Conservation (phyloP, 768 basidiomycete species). For the Leccinum boreale region DNA sequence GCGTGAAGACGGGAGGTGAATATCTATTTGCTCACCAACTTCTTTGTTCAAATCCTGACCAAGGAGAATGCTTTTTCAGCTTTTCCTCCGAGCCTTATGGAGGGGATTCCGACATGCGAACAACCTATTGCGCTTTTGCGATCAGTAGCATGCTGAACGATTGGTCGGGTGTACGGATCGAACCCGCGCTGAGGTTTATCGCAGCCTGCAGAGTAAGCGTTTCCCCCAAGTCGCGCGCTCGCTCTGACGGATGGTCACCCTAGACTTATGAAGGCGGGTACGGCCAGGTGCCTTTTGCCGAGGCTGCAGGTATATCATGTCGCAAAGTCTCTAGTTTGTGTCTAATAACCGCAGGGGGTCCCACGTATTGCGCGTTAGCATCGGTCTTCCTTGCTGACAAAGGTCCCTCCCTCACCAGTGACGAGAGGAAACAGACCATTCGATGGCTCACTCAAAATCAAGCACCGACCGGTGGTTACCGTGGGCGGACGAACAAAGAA, state of each 20-base stretch:
- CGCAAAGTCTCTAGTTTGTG: background rate
- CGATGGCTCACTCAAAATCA: slow-evolving; percentile 78
- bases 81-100: slow-evolving; percentile 69
- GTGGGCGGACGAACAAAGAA: slow-evolving; percentile 83
- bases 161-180: slow-evolving; percentile 70
- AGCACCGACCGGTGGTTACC: slow-evolving; percentile 69
- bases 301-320: slow-evolving; percentile 69
- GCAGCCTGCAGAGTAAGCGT: slow-evolving; percentile 63
- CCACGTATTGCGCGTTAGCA: slow-evolving; percentile 90
- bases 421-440: slow-evolving; percentile 53
- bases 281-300: slow-evolving; percentile 74
- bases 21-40: slow-evolving; percentile 8
- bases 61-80: slow-evolving; percentile 34
- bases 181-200: slow-evolving; percentile 61
- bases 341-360: slow-evolving; percentile 59
- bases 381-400: slow-evolving; percentile 52
- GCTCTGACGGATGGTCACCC: slow-evolving; percentile 1
- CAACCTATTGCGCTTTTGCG: slow-evolving; percentile 84
- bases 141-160: slow-evolving; percentile 76
- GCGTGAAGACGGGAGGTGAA: slow-evolving; percentile 76
- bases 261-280: slow-evolving; percentile 95
- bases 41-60: background rate
- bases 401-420: slow-evolving; percentile 24
- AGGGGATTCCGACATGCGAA: slow-evolving; percentile 76
- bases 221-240: background rate